Evolutionary conservation across 257 asterid species (phyloP).

Genomic region (Scutellaria minor): DNA sequence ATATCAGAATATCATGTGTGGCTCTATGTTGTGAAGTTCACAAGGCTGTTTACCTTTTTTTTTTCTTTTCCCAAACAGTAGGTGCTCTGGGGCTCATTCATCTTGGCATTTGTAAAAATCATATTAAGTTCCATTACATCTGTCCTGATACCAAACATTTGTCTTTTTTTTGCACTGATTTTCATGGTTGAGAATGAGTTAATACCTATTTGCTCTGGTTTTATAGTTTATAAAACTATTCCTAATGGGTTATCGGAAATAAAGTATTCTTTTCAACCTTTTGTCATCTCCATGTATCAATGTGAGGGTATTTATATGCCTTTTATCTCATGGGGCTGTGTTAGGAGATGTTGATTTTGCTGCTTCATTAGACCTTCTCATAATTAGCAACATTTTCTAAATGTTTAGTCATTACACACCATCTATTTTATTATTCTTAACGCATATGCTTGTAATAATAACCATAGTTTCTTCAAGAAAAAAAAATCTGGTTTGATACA

Average conservation of each 20-base stretch:
- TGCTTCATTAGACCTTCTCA: slow-evolving; percentile 13
- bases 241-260: neutral
- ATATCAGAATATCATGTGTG: neutral
- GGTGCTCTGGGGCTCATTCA: neutral
- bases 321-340: slow-evolving; percentile 20
- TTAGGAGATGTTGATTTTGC: slow-evolving; percentile 21
- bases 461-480: slow-evolving; percentile 12
- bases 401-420: neutral
- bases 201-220: neutral
- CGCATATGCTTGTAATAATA: neutral
- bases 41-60: neutral
- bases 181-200: neutral
- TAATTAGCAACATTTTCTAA: neutral
- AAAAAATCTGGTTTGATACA: neutral
- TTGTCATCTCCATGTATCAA: slow-evolving; percentile 9
- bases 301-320: slow-evolving; percentile 15
- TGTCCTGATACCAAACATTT: neutral
- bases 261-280: neutral
- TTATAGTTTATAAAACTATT: slow-evolving; percentile 7
- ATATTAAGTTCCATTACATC: neutral
- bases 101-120: neutral
- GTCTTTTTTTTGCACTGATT: slow-evolving; percentile 7
- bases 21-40: slow-evolving; percentile 24
- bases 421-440: neutral
- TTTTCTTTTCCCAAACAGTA: too few relatives aligned